Base-by-base conservation (phyloP, 352 stramenopile genomes). In the Ochromonadaceae sp. region DNA sequence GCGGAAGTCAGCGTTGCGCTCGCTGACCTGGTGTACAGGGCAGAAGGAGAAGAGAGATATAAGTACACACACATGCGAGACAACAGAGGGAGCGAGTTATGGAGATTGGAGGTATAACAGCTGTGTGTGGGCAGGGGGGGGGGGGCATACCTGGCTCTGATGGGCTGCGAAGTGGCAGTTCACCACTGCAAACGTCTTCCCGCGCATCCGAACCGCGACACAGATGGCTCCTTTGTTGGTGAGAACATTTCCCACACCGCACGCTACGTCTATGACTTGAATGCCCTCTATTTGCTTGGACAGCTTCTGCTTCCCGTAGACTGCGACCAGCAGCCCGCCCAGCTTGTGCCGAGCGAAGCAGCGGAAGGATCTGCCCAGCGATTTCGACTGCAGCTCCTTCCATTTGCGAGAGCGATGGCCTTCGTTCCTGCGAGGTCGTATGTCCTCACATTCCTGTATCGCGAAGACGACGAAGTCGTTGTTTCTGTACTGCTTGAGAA, bases 101-200 rank as follows among this genome's bases (percentile, higher is more conserved):
- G 15, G 22, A 44, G n/a, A n/a, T n/a, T n/a, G n/a, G n/a, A n/a
- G n/a, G n/a, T n/a, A n/a, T n/a, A n/a, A n/a, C n/a, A n/a, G n/a
- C n/a, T n/a, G n/a, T n/a, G n/a, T n/a, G n/a, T n/a, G n/a, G n/a
- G n/a, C n/a, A n/a, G n/a, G n/a, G n/a, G n/a, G n/a, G n/a, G n/a
- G n/a, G n/a, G 85, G 77, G 26, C 85, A 80, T 41, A 76, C 63
- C 57, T 83, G 81, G 55, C 82, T 82, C 41, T 95, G 86, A 59
- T 96, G 87, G 0, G 89, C 89, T 36, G 92, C 90, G 47, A 97
- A 83, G 66, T 97, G 90, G 62, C 76, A 83, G 56, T 88, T 91
- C 26, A 96, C 76, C 61, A 97, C 82, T 2, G 76, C 34, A 1
- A 46, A 20, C 0, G 69, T 75, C 48, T 72, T 76, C 12, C 59